These are phyloP conservation scores for Hysterium pulicare DNA, from an alignment of 2,329 filamentous ascomycete species.

Conservation along the genomic window DNA sequence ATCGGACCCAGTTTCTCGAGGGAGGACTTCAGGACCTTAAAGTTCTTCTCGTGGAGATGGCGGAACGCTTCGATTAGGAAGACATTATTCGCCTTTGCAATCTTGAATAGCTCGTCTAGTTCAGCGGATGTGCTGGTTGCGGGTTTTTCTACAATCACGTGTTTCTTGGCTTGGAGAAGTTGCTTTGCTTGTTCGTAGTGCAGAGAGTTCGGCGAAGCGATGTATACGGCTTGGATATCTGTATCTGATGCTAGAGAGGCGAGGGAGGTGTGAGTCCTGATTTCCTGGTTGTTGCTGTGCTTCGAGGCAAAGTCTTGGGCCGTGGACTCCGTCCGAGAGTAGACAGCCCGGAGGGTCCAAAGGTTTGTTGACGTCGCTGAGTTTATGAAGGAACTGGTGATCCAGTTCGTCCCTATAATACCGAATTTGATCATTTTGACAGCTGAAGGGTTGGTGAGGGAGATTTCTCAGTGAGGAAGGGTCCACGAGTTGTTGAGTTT, in stretches of 20 bases:
- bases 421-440: conserved; percentile 48
- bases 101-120: conserved; percentile 42
- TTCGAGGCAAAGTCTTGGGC: conserved; percentile 44
- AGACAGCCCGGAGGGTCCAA: conserved; percentile 46
- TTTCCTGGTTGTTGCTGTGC: conserved; percentile 26
- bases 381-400: conserved; percentile 47
- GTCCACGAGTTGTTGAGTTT: too few relatives aligned
- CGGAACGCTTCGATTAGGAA: conserved; percentile 49
- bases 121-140: conserved; percentile 43
- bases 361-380: conserved; percentile 41
- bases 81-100: conserved; percentile 40
- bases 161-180: conserved; percentile 43
- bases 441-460: too few relatives aligned
- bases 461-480: too few relatives aligned
- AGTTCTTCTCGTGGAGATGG: conserved; percentile 51
- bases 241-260: conserved; percentile 36
- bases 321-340: conserved; percentile 44
- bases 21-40: conserved; percentile 40
- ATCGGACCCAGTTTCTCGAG: conserved; percentile 41
- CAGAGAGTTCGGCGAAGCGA: conserved; percentile 48
- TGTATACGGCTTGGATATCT: conserved; percentile 45
- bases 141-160: conserved; percentile 52
- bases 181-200: conserved; percentile 46
- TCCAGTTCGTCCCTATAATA: conserved; percentile 49
- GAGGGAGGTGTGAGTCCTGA: conserved; percentile 41